Evolutionary conservation across 148 eudicot species (phyloP), one percentile per base, ranked within the genome.

Genomic region (Vaccinium darrowii): DNA sequence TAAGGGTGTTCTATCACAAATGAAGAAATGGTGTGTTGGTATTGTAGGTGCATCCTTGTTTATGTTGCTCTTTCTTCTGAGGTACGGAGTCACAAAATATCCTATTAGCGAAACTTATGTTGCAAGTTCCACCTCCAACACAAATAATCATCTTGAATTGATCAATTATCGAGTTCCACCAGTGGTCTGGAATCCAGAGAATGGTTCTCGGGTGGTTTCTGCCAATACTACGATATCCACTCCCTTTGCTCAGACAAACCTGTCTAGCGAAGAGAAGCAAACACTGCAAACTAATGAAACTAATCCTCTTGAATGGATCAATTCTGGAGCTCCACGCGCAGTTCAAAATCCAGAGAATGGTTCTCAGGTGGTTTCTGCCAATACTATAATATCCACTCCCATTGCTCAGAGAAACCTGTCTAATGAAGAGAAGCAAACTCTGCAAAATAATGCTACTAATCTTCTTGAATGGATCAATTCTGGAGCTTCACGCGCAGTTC

Each of bases 21-120:
- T 97, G 99, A 95, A 93, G 91, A 95, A 86, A 90, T 94, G 98
- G 94, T 95, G 95, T 43, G 84, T 85, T 39, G 91, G 93, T 60
- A 84, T 94, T 63, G 39, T 92, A 80, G 85, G 86, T 77, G 85
- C 91, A 51, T 95, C 98, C 81, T 49, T 93, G 86, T 86, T 93
- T 85, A 93, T 91, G 95, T 43, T 97, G 80, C 33, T 95, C 73
- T 82, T 95, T 50, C 81, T 97, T 54, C 82, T 97, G 76, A 89
- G 91, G 82, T 92, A 88, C 81, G 90, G 85, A 83, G 87, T 90
- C 73, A 83, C 89, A 83, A 88, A 87, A 87, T 92, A 84, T 60
- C 92, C 99, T 18, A 75, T 91, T 60, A 85, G 85, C 43, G 92
- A 91, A 84, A 87, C 76, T 85, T 89, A 89, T 82, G 58, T 91